These are phyloP conservation scores for Solanum virginianum DNA, from an alignment of 257 asterid species.

Conservation along the genomic window DNA sequence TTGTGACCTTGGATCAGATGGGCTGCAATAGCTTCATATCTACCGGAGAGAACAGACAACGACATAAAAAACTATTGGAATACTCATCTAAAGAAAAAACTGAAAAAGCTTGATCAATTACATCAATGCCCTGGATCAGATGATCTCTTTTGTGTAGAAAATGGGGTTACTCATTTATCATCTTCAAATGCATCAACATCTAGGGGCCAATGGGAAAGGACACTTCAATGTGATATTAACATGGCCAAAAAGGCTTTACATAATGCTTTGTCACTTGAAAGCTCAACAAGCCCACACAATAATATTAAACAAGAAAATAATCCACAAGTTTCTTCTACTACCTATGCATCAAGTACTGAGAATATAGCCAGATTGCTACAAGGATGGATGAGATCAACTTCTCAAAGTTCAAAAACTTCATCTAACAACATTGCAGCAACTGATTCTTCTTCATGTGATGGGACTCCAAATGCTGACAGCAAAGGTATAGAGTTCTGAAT, in stretches of 20 bases:
- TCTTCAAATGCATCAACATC: constrained; percentile 8
- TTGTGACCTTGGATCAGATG: constrained; percentile 33
- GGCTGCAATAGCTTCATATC: constrained; percentile 98
- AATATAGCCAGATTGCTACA: constrained; percentile 67
- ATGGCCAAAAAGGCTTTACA: constrained; percentile 86
- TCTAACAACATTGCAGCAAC: not conserved
- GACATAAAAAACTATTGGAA: constrained; percentile 96
- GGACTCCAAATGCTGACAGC: not conserved
- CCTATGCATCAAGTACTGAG: constrained; percentile 77
- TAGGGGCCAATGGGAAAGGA: constrained; percentile 82
- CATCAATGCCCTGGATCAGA: constrained; percentile 13
- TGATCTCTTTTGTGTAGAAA: not conserved
- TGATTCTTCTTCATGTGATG: not conserved
- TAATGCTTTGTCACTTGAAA: constrained; percentile 54
- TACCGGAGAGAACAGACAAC: constrained; percentile 93
- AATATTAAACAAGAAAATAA: not conserved
- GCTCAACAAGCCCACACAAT: not conserved
- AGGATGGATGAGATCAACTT: constrained; percentile 36
- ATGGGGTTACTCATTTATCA: constrained; percentile 17
- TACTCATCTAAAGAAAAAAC: constrained; percentile 80
- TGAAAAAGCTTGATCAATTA: constrained; percentile 18
- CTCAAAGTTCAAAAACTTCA: constrained; percentile 24
- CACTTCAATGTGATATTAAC: constrained; percentile 61
- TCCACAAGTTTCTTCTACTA: constrained; percentile 1
- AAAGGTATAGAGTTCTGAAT: not conserved